phyloP scores from a whole-genome alignment of 108 stramenopile species.

The Cyclostephanos tholiformis region DNA sequence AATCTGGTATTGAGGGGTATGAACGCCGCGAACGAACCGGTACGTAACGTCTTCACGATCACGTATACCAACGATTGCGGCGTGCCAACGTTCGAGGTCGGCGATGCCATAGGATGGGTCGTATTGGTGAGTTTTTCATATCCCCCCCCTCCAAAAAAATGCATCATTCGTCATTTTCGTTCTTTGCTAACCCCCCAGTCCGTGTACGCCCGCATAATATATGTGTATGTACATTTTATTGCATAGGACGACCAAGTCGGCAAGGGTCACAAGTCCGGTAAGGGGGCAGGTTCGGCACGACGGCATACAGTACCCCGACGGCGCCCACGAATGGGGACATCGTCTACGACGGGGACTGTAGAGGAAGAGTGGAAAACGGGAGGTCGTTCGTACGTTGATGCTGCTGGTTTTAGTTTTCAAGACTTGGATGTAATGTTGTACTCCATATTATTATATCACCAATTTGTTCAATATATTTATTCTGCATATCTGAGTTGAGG shows the following conservation, averaged over 20 bases:
- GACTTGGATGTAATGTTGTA: too few species aligned
- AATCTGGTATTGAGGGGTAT: conserved; percentile 41
- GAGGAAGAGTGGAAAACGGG: too few species aligned
- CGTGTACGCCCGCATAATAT: neutral
- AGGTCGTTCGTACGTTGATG: too few species aligned
- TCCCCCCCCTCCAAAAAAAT: too few species aligned
- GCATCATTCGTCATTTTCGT: neutral
- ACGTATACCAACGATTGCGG: conserved; percentile 45
- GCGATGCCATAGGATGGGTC: conserved; percentile 48
- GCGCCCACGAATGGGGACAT: too few species aligned
- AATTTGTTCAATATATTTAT: too few species aligned
- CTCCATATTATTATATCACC: too few species aligned
- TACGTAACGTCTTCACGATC: conserved; percentile 44
- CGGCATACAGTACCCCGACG: too few species aligned
- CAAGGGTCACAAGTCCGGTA: neutral
- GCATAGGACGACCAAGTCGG: conserved; percentile 18
- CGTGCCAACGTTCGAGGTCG: conserved; percentile 36
- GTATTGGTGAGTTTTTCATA: conserved; percentile 27
- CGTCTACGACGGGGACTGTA: too few species aligned
- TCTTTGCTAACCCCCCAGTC: neutral
- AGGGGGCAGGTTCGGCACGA: too few species aligned
- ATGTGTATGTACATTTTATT: neutral
- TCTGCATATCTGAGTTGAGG: too few species aligned
- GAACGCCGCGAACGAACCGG: conserved; percentile 26
- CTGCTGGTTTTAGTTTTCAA: too few species aligned